Conservation (phyloP, 345 rosid species). For the Euphorbia lathyris region DNA sequence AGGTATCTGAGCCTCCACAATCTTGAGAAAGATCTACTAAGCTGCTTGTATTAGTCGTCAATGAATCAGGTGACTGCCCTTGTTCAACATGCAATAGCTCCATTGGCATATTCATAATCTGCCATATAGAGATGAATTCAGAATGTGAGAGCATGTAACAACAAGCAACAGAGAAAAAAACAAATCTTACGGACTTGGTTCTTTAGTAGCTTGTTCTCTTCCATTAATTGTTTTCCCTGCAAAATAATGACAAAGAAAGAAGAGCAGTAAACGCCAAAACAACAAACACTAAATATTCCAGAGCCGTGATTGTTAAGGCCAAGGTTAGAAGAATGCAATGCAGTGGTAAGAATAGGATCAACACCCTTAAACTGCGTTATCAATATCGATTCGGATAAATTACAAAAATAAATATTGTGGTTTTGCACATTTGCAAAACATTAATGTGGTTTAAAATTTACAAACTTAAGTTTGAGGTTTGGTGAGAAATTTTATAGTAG, state of each 20-base stretch:
- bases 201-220: conserved; percentile 33
- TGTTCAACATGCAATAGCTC: background rate
- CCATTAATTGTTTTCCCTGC: conserved; percentile 29
- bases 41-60: conserved; percentile 13
- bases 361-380: too few relatives aligned
- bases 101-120: conserved; percentile 5
- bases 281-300: too few relatives aligned
- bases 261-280: too few relatives aligned
- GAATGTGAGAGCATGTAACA: background rate
- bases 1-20: conserved; percentile 11
- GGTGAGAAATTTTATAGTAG: too few relatives aligned
- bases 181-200: conserved; percentile 10
- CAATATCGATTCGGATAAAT: too few relatives aligned
- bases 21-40: conserved; percentile 21
- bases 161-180: background rate
- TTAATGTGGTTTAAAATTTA: too few relatives aligned
- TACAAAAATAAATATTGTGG: too few relatives aligned
- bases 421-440: too few relatives aligned
- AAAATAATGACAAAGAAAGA: background rate
- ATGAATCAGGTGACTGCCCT: conserved; percentile 21
- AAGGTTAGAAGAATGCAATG: too few relatives aligned
- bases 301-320: too few relatives aligned
- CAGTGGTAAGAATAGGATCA: too few relatives aligned
- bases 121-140: background rate
- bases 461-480: too few relatives aligned